Conservation (phyloP, 495 filamentous ascomycete species). For the Endocarpon pusillum region DNA sequence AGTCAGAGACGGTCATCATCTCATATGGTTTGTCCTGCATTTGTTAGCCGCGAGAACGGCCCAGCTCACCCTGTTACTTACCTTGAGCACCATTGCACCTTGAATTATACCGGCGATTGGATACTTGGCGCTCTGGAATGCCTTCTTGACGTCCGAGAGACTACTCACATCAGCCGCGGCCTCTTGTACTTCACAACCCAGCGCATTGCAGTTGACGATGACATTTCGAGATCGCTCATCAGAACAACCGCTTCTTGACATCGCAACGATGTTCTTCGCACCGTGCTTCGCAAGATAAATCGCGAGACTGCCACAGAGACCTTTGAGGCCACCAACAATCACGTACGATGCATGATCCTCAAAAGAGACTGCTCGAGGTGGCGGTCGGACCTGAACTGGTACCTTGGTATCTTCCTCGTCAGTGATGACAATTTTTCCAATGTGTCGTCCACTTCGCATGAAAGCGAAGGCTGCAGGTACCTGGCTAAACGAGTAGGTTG, state of each 20-base stretch:
- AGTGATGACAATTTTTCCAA: slow-evolving; percentile 30
- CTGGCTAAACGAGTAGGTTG: slow-evolving; percentile 9
- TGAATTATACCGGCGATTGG: slow-evolving; percentile 23
- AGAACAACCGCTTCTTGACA: slow-evolving; percentile 1
- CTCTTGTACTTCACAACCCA: slow-evolving; percentile 17
- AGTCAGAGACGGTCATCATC: slow-evolving; percentile 18
- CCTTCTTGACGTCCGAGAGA: slow-evolving; percentile 9
- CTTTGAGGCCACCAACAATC: slow-evolving; percentile 21
- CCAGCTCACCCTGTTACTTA: slow-evolving; percentile 7
- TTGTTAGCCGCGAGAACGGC: too few relatives aligned
- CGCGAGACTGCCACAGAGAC: slow-evolving; percentile 19
- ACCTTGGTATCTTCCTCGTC: slow-evolving; percentile 3
- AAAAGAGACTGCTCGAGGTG: not conserved
- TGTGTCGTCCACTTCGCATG: slow-evolving; percentile 22
- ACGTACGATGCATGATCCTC: slow-evolving; percentile 15
- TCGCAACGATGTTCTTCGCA: slow-evolving; percentile 11
- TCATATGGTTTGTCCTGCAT: slow-evolving; percentile 11
- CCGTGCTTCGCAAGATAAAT: slow-evolving; percentile 15
- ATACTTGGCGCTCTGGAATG: slow-evolving; percentile 7
- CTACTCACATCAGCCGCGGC: slow-evolving; percentile 14
- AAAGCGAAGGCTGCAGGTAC: slow-evolving; percentile 13
- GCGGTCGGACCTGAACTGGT: slow-evolving; percentile 8
- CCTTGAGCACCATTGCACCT: slow-evolving; percentile 24
- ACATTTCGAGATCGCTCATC: slow-evolving; percentile 1
- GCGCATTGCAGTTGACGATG: not conserved